Evolutionary conservation across 345 rosid genomes (phyloP), one percentile per base, ranked within the genome.

Genomic region (Eucalyptus decipiens): DNA sequence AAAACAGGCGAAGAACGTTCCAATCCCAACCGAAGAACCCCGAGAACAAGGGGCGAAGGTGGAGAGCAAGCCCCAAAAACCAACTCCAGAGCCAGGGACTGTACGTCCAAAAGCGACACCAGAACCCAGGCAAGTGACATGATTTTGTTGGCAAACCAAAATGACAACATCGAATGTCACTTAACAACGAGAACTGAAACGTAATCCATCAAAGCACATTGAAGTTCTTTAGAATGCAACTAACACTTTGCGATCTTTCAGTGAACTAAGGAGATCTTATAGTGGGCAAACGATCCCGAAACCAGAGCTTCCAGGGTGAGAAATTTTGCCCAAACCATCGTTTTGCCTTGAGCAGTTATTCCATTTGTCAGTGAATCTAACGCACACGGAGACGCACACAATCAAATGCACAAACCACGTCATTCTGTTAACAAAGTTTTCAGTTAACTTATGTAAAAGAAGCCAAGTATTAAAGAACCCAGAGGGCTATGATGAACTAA

Each of bases 1-100:
- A 86, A 45, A 34, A 24, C 90, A 97, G 99, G 94, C 90, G 54
- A 94, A 89, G 93, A 92, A 92, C 42, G 95, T 95, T 50, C 92
- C 96, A 67, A 88, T 95, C 91, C 93, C 94, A 45, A 92, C 62
- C 15, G 92, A 93, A 69, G 94, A 91, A 87, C 65, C 92, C 28
- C 87, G 72, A 62, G 91, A 91, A 72, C 49, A 87, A 89, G 62
- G 15, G 48, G 17, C 87, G 40, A 9, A 14, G 32, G 48, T 5
- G 37, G 60, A 52, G 47, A 21, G 47, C 32, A 42, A 28, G 30
- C 49, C 69, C 62, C 28, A 52, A 80, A 30, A 28, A 28, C 88
- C 89, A 24, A 87, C 94, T 30, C 58, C 91, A 65, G 50, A 45
- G 87, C 40, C 83, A 13, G 67, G 9, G 81, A 34, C 81, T 40